Conservation (phyloP, 352 stramenopile species). For the Albugo candida region DNA sequence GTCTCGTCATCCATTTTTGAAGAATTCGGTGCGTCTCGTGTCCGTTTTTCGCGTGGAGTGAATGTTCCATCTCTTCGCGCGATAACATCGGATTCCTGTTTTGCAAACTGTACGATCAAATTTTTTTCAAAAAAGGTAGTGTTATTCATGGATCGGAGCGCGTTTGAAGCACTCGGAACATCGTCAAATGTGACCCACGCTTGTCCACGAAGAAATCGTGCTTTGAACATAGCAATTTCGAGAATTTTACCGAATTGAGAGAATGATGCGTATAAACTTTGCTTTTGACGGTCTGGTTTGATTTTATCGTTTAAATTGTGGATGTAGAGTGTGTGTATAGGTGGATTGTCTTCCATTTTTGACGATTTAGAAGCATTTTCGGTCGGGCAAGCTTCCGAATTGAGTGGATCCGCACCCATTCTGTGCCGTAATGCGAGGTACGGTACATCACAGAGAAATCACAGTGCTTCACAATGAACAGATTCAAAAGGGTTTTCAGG, state of each 20-base stretch:
- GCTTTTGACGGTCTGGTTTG: conserved; percentile 82
- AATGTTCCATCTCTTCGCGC: conserved; percentile 46
- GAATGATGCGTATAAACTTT: conserved; percentile 77
- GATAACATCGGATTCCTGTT: conserved; percentile 72
- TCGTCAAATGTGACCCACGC: conserved; percentile 87
- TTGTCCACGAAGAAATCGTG: conserved; percentile 70
- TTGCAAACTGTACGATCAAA: conserved; percentile 60
- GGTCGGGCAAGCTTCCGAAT: too few species aligned
- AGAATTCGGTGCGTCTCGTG: not conserved
- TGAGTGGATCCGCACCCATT: too few species aligned
- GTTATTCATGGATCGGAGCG: conserved; percentile 72
- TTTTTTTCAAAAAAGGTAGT: conserved; percentile 80
- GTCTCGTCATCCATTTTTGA: not conserved
- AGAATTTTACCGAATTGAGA: conserved; percentile 86
- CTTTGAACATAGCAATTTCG: conserved; percentile 75
- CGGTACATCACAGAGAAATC: too few species aligned
- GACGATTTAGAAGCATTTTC: not conserved
- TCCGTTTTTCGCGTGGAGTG: conserved; percentile 56
- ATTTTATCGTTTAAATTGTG: conserved; percentile 92
- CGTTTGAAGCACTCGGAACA: conserved; percentile 71
- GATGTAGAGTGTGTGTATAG: conserved; percentile 86
- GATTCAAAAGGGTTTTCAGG: too few species aligned
- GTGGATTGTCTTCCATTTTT: conserved; percentile 34
- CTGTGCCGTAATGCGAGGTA: too few species aligned
- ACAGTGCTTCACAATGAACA: too few species aligned